These are phyloP conservation scores for Aquilaria agallochum DNA, from an alignment of 441 rosid species.

Conservation along the genomic window DNA sequence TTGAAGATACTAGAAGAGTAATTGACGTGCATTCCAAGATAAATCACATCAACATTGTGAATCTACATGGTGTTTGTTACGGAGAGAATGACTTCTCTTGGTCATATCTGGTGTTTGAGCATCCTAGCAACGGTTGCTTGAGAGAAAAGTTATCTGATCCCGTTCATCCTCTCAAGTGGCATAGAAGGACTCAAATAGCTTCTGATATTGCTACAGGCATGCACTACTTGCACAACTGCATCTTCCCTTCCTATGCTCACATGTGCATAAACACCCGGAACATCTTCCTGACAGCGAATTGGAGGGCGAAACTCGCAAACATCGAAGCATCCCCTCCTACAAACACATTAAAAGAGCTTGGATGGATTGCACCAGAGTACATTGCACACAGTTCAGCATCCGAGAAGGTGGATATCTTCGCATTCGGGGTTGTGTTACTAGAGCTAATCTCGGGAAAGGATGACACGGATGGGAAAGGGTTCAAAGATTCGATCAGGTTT, in stretches of 20 bases:
- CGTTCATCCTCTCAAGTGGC: slow-evolving; percentile 29
- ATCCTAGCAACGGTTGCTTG: slow-evolving; percentile 44
- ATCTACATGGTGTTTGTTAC: slow-evolving; percentile 49
- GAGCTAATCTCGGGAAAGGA: slow-evolving; percentile 50
- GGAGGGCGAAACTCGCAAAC: slow-evolving; percentile 54
- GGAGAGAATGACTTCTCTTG: slow-evolving; percentile 25
- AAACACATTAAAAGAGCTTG: neutral
- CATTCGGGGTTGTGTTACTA: slow-evolving; percentile 49
- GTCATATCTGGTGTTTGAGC: slow-evolving; percentile 42
- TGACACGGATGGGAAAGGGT: slow-evolving; percentile 24
- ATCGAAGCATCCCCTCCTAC: slow-evolving; percentile 18
- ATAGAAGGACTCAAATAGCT: slow-evolving; percentile 36
- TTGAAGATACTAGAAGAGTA: slow-evolving; percentile 36
- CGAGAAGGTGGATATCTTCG: slow-evolving; percentile 39
- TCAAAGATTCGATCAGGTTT: slow-evolving; percentile 38
- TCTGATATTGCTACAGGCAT: slow-evolving; percentile 44
- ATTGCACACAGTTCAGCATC: slow-evolving; percentile 18
- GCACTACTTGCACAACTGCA: slow-evolving; percentile 50
- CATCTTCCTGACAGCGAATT: slow-evolving; percentile 31
- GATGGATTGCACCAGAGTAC: slow-evolving; percentile 29
- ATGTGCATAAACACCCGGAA: slow-evolving; percentile 34
- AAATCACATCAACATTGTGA: slow-evolving; percentile 50
- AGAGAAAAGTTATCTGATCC: slow-evolving; percentile 32
- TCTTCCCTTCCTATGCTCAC: slow-evolving; percentile 46
- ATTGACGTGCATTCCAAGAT: slow-evolving; percentile 47